phyloP scores from a whole-genome alignment of 2,329 filamentous ascomycete genomes.

The Fusarium sp. region DNA sequence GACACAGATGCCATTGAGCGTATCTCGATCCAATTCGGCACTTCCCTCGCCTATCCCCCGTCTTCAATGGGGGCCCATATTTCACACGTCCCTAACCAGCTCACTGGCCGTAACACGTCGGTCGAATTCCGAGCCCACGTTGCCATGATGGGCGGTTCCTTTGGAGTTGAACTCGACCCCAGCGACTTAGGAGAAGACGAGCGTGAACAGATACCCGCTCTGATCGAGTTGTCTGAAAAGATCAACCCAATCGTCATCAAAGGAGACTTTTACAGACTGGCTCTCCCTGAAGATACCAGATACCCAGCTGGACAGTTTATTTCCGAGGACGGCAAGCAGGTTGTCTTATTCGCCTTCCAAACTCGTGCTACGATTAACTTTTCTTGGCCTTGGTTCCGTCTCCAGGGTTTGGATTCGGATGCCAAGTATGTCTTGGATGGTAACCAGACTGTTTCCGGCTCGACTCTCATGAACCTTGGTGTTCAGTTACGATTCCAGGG shows the following conservation, averaged over 20 bases:
- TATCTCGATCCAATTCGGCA: constrained; percentile 72
- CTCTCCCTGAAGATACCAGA: constrained; percentile 67
- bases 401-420: constrained; percentile 67
- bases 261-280: constrained; percentile 70
- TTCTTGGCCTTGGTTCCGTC: constrained; percentile 63
- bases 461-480: constrained; percentile 71
- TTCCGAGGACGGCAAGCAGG: constrained; percentile 60
- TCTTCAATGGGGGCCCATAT: constrained; percentile 75
- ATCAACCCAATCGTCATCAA: constrained; percentile 69
- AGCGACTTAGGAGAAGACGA: constrained; percentile 63
- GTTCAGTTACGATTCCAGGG: constrained; percentile 63
- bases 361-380: constrained; percentile 62
- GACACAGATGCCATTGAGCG: constrained; percentile 72
- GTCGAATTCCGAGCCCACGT: constrained; percentile 72
- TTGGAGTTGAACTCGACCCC: constrained; percentile 74
- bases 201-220: constrained; percentile 60
- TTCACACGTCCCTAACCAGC: constrained; percentile 68
- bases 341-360: constrained; percentile 71
- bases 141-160: constrained; percentile 76
- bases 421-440: constrained; percentile 66
- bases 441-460: constrained; percentile 65
- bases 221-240: constrained; percentile 65
- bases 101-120: constrained; percentile 64
- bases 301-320: constrained; percentile 72
- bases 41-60: constrained; percentile 70